Percentiles rank a stretch among this genome's conserved stretches.
phyloP scores from a whole-genome alignment of 225 moss, liverwort and hornwort species.

The Polytrichum formosum region DNA sequence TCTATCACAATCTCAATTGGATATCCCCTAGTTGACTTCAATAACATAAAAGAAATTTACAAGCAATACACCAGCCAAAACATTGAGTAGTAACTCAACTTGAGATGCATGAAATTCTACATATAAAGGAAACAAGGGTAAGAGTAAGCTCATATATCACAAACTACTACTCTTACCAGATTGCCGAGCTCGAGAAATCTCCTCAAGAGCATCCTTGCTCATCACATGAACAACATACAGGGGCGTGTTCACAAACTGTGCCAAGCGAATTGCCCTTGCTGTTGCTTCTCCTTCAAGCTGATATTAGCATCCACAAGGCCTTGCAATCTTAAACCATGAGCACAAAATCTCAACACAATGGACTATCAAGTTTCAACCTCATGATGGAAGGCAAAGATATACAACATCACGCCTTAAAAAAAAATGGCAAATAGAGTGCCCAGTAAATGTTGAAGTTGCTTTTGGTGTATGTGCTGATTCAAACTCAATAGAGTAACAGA shows the following conservation, averaged over 20 bases:
- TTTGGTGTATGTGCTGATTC: no score
- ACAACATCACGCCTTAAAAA: background rate
- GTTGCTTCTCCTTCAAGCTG: conserved; percentile 99
- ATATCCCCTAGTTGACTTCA: no score
- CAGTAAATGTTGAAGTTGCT: no score
- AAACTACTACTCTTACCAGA: conserved; percentile 40
- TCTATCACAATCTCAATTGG: no score
- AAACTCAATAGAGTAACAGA: no score
- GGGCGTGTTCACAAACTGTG: conserved; percentile 87
- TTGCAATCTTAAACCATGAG: background rate
- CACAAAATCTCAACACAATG: conserved; percentile 8
- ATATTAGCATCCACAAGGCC: conserved; percentile 16
- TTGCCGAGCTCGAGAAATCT: conserved; percentile 87
- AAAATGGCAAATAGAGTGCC: no score
- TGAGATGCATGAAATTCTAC: no score
- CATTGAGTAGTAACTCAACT: no score
- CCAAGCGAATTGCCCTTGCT: conserved; percentile 79
- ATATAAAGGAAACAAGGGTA: no score
- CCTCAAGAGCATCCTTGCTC: conserved; percentile 94
- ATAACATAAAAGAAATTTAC: no score
- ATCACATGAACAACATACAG: conserved; percentile 99
- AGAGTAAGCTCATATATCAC: no score
- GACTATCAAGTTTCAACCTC: background rate
- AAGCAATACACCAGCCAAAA: no score
- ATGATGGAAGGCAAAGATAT: background rate